Evolutionary conservation across 1,284 basidiomycete species (phyloP).

Genomic region (Hortiboletus rubellus): DNA sequence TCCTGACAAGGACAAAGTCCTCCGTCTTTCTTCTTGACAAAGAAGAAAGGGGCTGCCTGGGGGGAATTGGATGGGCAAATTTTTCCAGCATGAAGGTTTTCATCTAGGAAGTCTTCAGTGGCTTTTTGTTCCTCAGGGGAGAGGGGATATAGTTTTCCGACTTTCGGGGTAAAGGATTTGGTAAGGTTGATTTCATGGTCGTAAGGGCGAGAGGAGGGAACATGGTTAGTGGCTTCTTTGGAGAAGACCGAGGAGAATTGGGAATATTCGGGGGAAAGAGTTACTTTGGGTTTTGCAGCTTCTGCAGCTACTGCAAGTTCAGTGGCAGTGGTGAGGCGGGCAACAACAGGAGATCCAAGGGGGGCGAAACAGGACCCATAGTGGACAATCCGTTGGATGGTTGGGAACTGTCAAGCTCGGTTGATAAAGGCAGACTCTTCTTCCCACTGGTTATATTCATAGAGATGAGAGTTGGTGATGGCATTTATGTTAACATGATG

Average conservation of each 20-base stretch:
- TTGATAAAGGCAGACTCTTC: no score
- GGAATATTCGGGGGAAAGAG: background rate
- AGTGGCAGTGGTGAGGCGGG: no score
- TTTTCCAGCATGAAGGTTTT: background rate
- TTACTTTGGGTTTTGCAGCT: no score
- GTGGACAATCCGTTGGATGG: no score
- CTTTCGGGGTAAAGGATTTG: background rate
- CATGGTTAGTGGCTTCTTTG: accelerated
- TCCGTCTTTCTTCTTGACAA: no score
- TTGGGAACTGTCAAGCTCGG: accelerated
- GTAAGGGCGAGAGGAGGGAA: accelerated
- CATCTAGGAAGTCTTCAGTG: background rate
- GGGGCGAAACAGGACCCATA: no score
- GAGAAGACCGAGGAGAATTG: accelerated
- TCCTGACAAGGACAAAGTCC: no score
- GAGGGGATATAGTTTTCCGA: background rate
- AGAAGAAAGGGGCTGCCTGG: background rate
- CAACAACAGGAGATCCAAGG: no score
- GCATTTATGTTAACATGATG: no score
- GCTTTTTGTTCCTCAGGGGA: background rate
- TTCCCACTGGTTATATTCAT: no score
- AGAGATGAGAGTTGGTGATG: no score
- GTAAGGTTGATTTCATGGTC: background rate
- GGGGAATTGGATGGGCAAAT: background rate
- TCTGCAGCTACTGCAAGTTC: no score